Conservation (phyloP, 768 basidiomycete genomes). For the Cystobasidium ongulense region DNA sequence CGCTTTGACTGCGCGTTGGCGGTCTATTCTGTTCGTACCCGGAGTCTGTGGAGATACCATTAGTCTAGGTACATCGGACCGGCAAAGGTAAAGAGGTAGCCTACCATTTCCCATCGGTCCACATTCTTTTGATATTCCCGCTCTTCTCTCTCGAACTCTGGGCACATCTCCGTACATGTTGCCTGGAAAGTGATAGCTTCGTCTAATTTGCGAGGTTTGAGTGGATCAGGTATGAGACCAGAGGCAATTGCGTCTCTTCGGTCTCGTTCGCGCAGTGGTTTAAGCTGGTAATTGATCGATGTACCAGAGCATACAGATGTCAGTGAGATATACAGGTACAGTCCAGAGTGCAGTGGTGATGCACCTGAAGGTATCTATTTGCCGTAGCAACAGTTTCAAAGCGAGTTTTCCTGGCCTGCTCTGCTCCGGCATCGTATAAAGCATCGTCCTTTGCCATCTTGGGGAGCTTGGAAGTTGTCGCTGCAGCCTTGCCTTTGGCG, state of each 20-base stretch:
- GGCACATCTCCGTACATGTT: conserved; percentile 89
- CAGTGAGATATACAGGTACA: too few relatives aligned
- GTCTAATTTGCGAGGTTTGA: conserved; percentile 67
- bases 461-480: background rate
- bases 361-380: conserved; percentile 46
- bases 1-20: conserved; percentile 79
- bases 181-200: conserved; percentile 89
- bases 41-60: too few relatives aligned
- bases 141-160: conserved; percentile 82
- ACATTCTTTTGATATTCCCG: conserved; percentile 82
- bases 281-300: conserved; percentile 44
- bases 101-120: conserved; percentile 73
- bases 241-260: conserved; percentile 55
- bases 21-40: conserved; percentile 72
- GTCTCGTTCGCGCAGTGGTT: conserved; percentile 44
- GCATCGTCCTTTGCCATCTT: conserved; percentile 1
- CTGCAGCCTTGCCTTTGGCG: background rate
- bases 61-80: too few relatives aligned
- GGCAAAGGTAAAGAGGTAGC: conserved; percentile 42
- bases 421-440: conserved; percentile 5
- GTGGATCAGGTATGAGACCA: conserved; percentile 80
- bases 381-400: conserved; percentile 35
- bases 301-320: too few relatives aligned
- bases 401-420: conserved; percentile 13
- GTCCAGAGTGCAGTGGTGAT: background rate